These are phyloP conservation scores for Sarcomyxa edulis DNA, from an alignment of 768 basidiomycete genomes.

Conservation along the genomic window DNA sequence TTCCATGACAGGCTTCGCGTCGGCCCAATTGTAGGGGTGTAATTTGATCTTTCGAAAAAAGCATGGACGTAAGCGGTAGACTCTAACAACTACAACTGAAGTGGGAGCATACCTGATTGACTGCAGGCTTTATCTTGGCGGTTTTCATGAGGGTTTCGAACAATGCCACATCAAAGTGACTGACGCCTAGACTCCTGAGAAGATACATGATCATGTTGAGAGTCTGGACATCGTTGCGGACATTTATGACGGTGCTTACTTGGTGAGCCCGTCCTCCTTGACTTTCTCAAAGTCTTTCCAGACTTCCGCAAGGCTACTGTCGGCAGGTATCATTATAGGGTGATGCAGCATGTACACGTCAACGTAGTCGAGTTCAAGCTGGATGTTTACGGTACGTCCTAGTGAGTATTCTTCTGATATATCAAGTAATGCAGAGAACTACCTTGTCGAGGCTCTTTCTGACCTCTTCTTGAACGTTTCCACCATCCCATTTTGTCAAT, in stretches of 20 bases:
- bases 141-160: slow-evolving; percentile 45
- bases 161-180: slow-evolving; percentile 53
- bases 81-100: too few species aligned
- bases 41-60: slow-evolving; percentile 35
- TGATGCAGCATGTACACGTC: slow-evolving; percentile 69
- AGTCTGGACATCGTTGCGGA: too few species aligned
- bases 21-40: slow-evolving; percentile 53
- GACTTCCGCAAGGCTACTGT: slow-evolving; percentile 13
- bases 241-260: too few species aligned
- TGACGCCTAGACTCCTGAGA: slow-evolving; percentile 67
- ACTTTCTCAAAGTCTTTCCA: slow-evolving; percentile 33
- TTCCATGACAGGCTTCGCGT: slow-evolving; percentile 9
- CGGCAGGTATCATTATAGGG: slow-evolving; percentile 25
- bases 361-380: slow-evolving; percentile 58
- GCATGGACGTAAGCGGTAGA: too few species aligned
- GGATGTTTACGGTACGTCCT: slow-evolving; percentile 1
- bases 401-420: not conserved
- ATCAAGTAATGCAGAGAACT: slow-evolving; percentile 13
- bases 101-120: slow-evolving; percentile 76
- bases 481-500: slow-evolving; percentile 50
- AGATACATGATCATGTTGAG: too few species aligned
- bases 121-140: slow-evolving; percentile 55
- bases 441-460: slow-evolving; percentile 48
- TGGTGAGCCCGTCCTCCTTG: slow-evolving; percentile 37
- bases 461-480: slow-evolving; percentile 36